These are phyloP conservation scores for Tripterygium wilfordii DNA, from an alignment of 177 flowering plant species.

Conservation along the genomic window DNA sequence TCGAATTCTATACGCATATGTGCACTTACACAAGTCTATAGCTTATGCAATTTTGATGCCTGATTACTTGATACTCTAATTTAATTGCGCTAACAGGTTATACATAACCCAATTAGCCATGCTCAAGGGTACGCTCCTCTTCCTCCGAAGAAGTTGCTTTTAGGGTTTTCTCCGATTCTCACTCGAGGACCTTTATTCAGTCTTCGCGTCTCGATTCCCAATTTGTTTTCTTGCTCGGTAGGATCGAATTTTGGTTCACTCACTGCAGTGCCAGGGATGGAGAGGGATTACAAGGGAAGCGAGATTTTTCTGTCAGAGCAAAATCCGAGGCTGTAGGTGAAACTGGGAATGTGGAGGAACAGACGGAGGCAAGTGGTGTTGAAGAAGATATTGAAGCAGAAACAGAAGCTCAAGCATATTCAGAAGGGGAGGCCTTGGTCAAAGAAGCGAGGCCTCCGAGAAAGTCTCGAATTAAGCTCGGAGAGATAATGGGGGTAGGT, in stretches of 20 bases:
- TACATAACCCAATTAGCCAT: conserved; percentile 30
- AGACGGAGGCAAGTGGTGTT: conserved; percentile 8
- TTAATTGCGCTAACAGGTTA: conserved; percentile 34
- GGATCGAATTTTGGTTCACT: conserved; percentile 14
- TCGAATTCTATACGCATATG: no score
- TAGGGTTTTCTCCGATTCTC: conserved; percentile 22
- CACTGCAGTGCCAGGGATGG: no score
- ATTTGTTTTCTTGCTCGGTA: conserved; percentile 14
- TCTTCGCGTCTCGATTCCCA: conserved; percentile 17
- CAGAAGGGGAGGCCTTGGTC: conserved; percentile 7
- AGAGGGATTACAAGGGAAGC: no score
- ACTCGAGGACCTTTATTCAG: conserved; percentile 17
- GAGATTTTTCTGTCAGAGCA: conserved; percentile 38
- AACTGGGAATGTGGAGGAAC: conserved; percentile 23
- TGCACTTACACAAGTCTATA: no score
- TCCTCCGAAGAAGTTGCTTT: conserved; percentile 20
- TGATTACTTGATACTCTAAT: no score
- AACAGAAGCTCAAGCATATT: conserved; percentile 6
- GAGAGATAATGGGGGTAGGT: conserved; percentile 92
- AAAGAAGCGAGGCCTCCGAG: conserved; percentile 32
- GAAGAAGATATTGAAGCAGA: conserved; percentile 13
- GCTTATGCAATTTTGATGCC: no score
- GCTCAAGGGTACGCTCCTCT: no score
- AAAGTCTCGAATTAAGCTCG: conserved; percentile 69
- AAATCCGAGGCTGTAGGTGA: conserved; percentile 36